These are phyloP conservation scores for Ustilago hordei DNA, from an alignment of 1,284 basidiomycete species.

Conservation along the genomic window DNA sequence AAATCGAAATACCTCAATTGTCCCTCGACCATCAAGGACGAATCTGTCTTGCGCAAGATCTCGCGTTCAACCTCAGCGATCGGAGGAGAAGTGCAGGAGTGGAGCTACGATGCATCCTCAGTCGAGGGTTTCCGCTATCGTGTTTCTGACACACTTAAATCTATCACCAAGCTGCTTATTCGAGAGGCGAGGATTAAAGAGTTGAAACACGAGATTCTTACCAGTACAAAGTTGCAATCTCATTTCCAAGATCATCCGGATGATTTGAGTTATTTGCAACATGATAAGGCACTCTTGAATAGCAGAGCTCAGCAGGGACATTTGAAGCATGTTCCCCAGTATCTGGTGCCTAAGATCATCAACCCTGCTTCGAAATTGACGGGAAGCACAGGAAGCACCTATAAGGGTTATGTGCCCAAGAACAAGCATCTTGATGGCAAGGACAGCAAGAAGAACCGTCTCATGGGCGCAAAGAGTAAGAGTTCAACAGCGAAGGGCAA, in stretches of 20 bases:
- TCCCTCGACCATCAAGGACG: conserved; percentile 80
- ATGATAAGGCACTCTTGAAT: conserved; percentile 92
- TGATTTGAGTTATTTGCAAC: conserved; percentile 90
- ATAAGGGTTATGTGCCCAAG: conserved; percentile 40
- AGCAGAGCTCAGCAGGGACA: conserved; percentile 81
- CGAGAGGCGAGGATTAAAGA: conserved; percentile 94
- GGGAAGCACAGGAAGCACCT: not conserved
- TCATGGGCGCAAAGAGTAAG: conserved; percentile 12
- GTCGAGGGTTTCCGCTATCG: conserved; percentile 94
- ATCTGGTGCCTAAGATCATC: conserved; percentile 87
- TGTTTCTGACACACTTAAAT: conserved; percentile 93
- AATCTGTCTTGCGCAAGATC: conserved; percentile 76
- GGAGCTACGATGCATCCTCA: conserved; percentile 81
- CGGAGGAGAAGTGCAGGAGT: conserved; percentile 83
- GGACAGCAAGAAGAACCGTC: not conserved
- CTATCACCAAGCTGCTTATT: conserved; percentile 86
- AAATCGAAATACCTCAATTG: conserved; percentile 72
- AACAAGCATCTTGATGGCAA: conserved; percentile 21
- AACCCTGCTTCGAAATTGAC: conserved; percentile 25
- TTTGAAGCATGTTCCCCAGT: conserved; percentile 95
- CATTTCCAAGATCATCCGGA: conserved; percentile 98
- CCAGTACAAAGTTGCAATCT: conserved; percentile 93
- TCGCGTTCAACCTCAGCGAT: conserved; percentile 20
- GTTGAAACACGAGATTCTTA: conserved; percentile 90
- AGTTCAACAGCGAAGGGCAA: conserved; percentile 13